Evolutionary conservation across 148 eudicot species (phyloP), one percentile per base, ranked within the genome.

Genomic region (Diospyros kaki): DNA sequence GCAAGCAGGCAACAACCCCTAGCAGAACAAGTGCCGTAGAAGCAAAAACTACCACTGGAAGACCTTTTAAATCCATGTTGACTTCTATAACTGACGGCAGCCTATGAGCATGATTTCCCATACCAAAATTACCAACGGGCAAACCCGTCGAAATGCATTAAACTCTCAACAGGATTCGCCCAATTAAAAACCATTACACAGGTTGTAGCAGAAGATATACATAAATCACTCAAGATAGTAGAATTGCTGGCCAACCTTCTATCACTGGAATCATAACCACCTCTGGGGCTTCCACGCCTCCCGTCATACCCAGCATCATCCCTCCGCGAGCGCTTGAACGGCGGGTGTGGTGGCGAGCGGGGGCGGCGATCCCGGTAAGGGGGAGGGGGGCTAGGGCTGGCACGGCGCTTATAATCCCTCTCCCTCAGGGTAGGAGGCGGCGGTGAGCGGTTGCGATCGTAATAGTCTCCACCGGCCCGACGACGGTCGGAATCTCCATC

Each of bases 281-380:
- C 83, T 58, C 93, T 79, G 11, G 97, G 94, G 66, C 93, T 91
- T 28, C 93, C 93, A 48, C 93, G 84, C 70, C 95, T 70, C 6
- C 89, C 93, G 55, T 86, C 90, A 51, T 66, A 90, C 4, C 82
- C 89, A 14, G 83, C 87, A 68, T 89, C 95, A 10, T 89, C 96
- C 75, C 98, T 86, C 71, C 93, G 82, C 4, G 83, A 77, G 38
- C 95, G 80, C 79, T 93, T 93, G 58, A 83, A 90, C 12, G 92
- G 85, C 4, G 84, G 95, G 12, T 91, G 90, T 7, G 90, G 95
- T 8, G 97, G 97, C 3, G 92, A 90, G 18, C 97, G 68, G n/a
- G 91, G 83, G 4, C 89, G 88, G 5, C 91, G 91, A 68, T 92
- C 93, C 43, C 91, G 91, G 50, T 83, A 85, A 2, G 87, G 92